Evolutionary conservation across 768 basidiomycete genomes (phyloP), one percentile per base, ranked within the genome.

Genomic region (Clitopilus passeckerianus): DNA sequence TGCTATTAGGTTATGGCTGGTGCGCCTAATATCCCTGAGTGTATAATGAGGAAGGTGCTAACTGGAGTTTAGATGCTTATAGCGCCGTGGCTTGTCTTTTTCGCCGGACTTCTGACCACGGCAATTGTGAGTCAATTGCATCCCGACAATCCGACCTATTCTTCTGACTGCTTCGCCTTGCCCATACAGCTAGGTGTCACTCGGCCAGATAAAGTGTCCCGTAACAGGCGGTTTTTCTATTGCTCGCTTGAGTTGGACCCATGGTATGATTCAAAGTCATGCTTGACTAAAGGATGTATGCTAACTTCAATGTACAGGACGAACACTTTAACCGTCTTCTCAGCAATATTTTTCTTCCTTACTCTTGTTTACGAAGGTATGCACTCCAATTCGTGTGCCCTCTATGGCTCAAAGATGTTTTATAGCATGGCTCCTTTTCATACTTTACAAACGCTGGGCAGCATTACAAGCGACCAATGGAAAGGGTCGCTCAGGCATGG

Each of bases 211-310:
- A 50, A 18, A 23, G 71, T 82, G 15, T 77, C 77, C 20, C 77
- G 80, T n/a, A 72, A 70, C 63, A 75, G 80, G 24, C 77, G 80
- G 5, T 80, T 79, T 61, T 81, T 83, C 63, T 82, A 82, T 64
- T 83, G 81, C 62, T 82, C 80, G 3, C 70, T 82, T 6, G 61
- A 77, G 14, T 72, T 66, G 9, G 33, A 63, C 1, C 58, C 68
- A 6, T 63, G 81, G 79, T 80, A 63, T 62, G 75, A 65, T 0
- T 34, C 7, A 1, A 43, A 16, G 15, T 14, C 27, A 30, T 30
- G n/a, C 1, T 56, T n/a, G 34, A 23, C 18, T n/a, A 30, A 20
- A 5, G 6, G 7, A 44, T 10, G 22, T 23, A 33, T 41, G 50
- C 10, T 44, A 52, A 54, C 56, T 23, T 5, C 46, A 27, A 14